Conservation (phyloP, 2,329 filamentous ascomycete genomes). For the Alternaria panax region DNA sequence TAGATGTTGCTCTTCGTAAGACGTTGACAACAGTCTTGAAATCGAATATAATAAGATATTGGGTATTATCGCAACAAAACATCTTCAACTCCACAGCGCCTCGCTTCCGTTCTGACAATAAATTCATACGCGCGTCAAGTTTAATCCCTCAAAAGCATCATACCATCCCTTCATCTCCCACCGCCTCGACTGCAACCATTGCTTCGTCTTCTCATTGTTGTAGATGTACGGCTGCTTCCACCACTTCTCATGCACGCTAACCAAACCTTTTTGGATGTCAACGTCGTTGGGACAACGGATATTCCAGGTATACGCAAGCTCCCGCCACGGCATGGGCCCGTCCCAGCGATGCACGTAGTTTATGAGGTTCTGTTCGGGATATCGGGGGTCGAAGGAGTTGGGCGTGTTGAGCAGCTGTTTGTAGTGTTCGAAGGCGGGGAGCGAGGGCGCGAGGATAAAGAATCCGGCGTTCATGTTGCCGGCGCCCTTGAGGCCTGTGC, state of each 20-base stretch:
- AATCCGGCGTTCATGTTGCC: slow-evolving; percentile 50
- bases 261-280: slow-evolving; percentile 48
- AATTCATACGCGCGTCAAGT: slow-evolving; percentile 18
- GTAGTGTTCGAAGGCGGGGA: slow-evolving; percentile 45
- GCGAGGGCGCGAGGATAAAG: slow-evolving; percentile 45
- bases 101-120: not conserved
- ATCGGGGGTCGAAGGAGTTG: slow-evolving; percentile 41
- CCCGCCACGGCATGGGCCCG: slow-evolving; percentile 53
- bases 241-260: slow-evolving; percentile 52
- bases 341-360: slow-evolving; percentile 47
- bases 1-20: not conserved
- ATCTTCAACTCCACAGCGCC: not conserved
- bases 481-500: slow-evolving; percentile 37
- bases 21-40: not conserved
- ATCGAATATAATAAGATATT: not conserved
- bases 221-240: slow-evolving; percentile 42
- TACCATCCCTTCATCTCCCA: slow-evolving; percentile 53
- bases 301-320: slow-evolving; percentile 49
- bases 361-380: slow-evolving; percentile 49
- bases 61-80: slow-evolving; percentile 1
- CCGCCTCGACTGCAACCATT: slow-evolving; percentile 43
- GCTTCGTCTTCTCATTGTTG: slow-evolving; percentile 36
- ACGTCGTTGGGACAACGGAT: slow-evolving; percentile 47
- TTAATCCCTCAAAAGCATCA: slow-evolving; percentile 28
- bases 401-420: slow-evolving; percentile 36